phyloP scores from a whole-genome alignment of 805 yeast genomes.

The Saccharomycopsis sp. region DNA sequence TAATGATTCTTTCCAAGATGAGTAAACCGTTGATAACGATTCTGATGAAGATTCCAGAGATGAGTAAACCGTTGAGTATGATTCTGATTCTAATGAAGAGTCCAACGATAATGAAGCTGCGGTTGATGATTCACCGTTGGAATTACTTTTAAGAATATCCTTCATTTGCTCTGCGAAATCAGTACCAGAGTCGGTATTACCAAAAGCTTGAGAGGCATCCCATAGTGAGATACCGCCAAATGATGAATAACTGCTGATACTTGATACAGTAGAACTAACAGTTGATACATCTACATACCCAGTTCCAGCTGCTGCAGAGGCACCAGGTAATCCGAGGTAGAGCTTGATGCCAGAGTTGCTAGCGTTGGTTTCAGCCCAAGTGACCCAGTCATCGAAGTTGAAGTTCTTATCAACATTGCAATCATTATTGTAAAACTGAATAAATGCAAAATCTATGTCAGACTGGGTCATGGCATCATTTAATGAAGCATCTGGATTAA shows the following conservation, averaged over 20 bases:
- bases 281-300: constrained; percentile 39
- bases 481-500: constrained; percentile 46
- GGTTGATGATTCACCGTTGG: constrained; percentile 26
- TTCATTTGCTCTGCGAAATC: constrained; percentile 12
- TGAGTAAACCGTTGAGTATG: background rate
- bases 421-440: constrained; percentile 62
- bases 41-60: background rate
- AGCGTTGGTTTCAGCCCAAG: constrained; percentile 44
- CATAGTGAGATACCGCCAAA: constrained; percentile 70
- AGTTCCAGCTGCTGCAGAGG: constrained; percentile 43
- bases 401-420: constrained; percentile 54
- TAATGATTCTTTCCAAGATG: background rate
- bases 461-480: constrained; percentile 37
- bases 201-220: constrained; percentile 61
- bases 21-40: background rate
- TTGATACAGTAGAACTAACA: constrained; percentile 22
- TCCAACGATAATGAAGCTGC: background rate
- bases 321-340: constrained; percentile 71
- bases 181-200: constrained; percentile 29
- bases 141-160: constrained; percentile 27
- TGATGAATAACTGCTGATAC: constrained; percentile 25
- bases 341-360: constrained; percentile 65
- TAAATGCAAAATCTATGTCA: constrained; percentile 51
- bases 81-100: background rate
- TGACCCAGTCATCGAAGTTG: constrained; percentile 42